These are phyloP conservation scores for Pseudonectria buxi DNA, from an alignment of 2,329 filamentous ascomycete genomes.

Conservation along the genomic window DNA sequence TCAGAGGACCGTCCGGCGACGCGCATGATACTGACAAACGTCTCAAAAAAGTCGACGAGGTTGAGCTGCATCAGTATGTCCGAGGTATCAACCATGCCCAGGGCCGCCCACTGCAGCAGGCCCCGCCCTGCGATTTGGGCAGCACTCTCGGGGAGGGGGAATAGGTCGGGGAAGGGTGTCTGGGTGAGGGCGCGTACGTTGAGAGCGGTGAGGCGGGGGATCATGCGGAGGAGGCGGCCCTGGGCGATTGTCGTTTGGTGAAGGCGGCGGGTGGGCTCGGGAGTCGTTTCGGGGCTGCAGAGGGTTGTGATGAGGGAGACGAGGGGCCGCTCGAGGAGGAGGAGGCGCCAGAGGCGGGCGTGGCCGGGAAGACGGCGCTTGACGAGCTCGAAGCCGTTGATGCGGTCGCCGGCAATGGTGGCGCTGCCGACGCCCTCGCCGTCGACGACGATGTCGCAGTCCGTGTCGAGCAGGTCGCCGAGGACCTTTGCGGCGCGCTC, in stretches of 20 bases:
- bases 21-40: slow-evolving; percentile 41
- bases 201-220: slow-evolving; percentile 43
- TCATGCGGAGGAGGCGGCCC: slow-evolving; percentile 43
- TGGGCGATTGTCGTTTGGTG: slow-evolving; percentile 44
- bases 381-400: slow-evolving; percentile 31
- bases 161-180: slow-evolving; percentile 31
- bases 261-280: slow-evolving; percentile 15
- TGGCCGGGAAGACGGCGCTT: slow-evolving; percentile 39
- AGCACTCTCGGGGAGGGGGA: slow-evolving; percentile 13
- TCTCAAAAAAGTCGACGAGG: slow-evolving; percentile 48
- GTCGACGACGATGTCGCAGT: slow-evolving; percentile 37
- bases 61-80: slow-evolving; percentile 45
- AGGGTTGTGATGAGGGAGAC: slow-evolving; percentile 37
- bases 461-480: slow-evolving; percentile 48
- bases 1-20: slow-evolving; percentile 29
- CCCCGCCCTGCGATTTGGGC: slow-evolving; percentile 27
- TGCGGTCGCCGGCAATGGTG: slow-evolving; percentile 2
- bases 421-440: slow-evolving; percentile 19
- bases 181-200: slow-evolving; percentile 35
- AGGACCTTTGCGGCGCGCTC: slow-evolving; percentile 45
- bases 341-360: slow-evolving; percentile 46
- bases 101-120: slow-evolving; percentile 44
- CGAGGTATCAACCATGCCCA: slow-evolving; percentile 43
- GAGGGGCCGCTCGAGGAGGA: slow-evolving; percentile 40
- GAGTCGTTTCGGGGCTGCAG: slow-evolving; percentile 26